These are phyloP conservation scores for Suhomyces tanzawaensis DNA, from an alignment of 805 yeast genomes.

Conservation along the genomic window DNA sequence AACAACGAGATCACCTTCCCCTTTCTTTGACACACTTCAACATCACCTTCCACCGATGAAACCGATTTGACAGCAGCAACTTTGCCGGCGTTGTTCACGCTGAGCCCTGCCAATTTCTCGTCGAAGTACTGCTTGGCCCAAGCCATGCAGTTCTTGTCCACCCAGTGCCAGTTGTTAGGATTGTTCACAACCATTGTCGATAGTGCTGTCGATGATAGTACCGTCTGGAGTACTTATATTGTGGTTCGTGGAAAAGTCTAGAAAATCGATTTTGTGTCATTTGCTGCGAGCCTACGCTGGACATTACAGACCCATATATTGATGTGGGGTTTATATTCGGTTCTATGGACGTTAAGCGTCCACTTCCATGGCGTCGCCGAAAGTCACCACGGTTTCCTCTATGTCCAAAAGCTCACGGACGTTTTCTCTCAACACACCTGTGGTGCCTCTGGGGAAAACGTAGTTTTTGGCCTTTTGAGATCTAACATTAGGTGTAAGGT, in stretches of 20 bases:
- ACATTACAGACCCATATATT: no score
- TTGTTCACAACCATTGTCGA: conserved; percentile 81
- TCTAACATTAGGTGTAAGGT: conserved; percentile 87
- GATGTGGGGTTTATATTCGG: neutral
- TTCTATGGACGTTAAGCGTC: conserved; percentile 5
- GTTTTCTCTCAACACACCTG: conserved; percentile 73
- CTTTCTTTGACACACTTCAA: conserved; percentile 94
- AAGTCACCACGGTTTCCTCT: conserved; percentile 44
- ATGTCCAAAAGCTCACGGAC: conserved; percentile 66
- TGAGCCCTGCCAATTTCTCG: conserved; percentile 53
- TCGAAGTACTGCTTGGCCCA: conserved; percentile 84
- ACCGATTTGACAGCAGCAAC: conserved; percentile 37
- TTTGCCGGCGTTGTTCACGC: conserved; percentile 32
- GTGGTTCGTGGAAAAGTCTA: conserved; percentile 10
- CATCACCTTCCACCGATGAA: conserved; percentile 84
- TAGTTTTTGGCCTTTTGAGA: conserved; percentile 78
- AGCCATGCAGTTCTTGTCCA: conserved; percentile 90
- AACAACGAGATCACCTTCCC: conserved; percentile 93
- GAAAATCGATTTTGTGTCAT: conserved; percentile 6
- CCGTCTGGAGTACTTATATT: neutral
- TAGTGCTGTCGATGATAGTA: neutral
- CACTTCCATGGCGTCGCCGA: conserved; percentile 11
- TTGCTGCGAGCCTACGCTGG: no score
- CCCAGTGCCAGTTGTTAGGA: conserved; percentile 99
- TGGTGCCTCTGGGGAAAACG: conserved; percentile 90